Evolutionary conservation across 2,329 filamentous ascomycete genomes (phyloP).

Genomic region (Xylariaceae sp.): DNA sequence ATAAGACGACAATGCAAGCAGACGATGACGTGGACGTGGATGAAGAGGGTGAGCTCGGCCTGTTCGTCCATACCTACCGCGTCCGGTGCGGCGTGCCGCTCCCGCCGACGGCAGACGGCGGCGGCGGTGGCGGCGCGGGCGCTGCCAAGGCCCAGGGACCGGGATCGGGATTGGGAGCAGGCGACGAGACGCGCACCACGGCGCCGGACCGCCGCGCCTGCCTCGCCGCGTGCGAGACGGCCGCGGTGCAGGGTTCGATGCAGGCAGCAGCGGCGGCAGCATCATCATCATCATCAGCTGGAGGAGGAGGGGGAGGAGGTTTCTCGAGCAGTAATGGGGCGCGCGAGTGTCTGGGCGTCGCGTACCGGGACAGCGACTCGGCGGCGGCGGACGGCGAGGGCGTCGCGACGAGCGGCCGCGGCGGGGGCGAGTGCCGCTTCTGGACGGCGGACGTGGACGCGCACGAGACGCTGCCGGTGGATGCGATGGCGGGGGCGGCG

Average conservation of each 20-base stretch:
- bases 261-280: constrained; percentile 3
- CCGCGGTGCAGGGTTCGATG: constrained; percentile 9
- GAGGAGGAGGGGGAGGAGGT: no score
- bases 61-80: constrained; percentile 17
- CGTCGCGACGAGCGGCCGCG: background rate
- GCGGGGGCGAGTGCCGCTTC: background rate
- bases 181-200: constrained; percentile 1
- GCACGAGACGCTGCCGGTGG: no score
- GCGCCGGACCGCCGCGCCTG: constrained; percentile 6
- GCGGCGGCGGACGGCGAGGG: constrained; percentile 4
- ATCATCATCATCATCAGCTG: no score
- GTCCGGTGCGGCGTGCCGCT: constrained; percentile 13
- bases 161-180: no score
- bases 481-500: no score
- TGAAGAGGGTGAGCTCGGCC: constrained; percentile 1
- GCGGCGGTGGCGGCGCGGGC: no score
- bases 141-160: no score
- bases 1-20: no score
- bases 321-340: no score
- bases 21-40: background rate
- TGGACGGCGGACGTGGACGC: no score
- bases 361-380: constrained; percentile 8
- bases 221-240: constrained; percentile 16
- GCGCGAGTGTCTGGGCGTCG: constrained; percentile 19
- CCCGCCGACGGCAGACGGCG: constrained; percentile 1